Percentiles rank a stretch among this genome's conserved stretches.
Conservation (phyloP, 805 yeast species). For the Candida tallmaniae region DNA sequence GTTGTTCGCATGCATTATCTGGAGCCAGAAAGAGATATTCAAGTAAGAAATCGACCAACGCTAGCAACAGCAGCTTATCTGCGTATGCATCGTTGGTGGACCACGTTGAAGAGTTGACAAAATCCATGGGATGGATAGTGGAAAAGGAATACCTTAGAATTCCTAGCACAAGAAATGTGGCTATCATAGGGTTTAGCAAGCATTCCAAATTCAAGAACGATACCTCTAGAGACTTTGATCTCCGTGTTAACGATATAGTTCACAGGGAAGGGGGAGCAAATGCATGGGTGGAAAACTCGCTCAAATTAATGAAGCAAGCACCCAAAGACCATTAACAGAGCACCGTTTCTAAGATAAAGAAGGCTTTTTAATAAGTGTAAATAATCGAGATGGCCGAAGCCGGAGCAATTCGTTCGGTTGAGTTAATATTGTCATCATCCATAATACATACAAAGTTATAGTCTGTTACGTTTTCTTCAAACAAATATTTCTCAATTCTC, state of each 20-base stretch:
- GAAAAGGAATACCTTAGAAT: constrained; percentile 85
- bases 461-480: too few species aligned
- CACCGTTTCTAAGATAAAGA: too few species aligned
- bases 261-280: constrained; percentile 84
- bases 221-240: constrained; percentile 28
- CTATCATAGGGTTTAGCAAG: constrained; percentile 61
- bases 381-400: too few species aligned
- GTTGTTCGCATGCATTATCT: constrained; percentile 84
- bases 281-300: constrained; percentile 81
- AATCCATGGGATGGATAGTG: constrained; percentile 74
- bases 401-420: too few species aligned
- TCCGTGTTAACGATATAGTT: constrained; percentile 53
- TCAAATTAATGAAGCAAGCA: constrained; percentile 62
- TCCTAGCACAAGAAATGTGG: constrained; percentile 92
- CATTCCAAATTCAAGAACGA: constrained; percentile 21
- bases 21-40: constrained; percentile 72
- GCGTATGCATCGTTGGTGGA: constrained; percentile 84
- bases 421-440: too few species aligned
- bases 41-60: constrained; percentile 24
- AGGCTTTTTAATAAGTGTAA: too few species aligned
- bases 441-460: too few species aligned
- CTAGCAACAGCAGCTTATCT: constrained; percentile 29
- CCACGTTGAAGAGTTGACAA: constrained; percentile 69
- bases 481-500: too few species aligned
- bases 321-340: constrained; percentile 64